Evolutionary conservation across 352 stramenopile genomes (phyloP).

Genomic region (Aphanomyces stellatus): DNA sequence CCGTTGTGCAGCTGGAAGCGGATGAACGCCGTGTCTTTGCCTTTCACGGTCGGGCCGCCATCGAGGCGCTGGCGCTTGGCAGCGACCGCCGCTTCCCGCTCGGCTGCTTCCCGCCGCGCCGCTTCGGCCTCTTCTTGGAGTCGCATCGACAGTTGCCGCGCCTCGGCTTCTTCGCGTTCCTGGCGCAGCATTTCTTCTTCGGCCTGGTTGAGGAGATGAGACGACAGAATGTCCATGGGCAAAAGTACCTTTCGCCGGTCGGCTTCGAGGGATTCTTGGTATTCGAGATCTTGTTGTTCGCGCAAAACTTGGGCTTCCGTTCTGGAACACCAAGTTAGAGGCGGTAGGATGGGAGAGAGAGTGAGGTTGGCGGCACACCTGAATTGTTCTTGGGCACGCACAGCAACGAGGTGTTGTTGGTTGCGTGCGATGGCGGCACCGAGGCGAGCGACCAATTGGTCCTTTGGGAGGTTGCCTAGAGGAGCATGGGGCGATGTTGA

Average conservation of each 20-base stretch:
- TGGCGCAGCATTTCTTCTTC: constrained; percentile 36
- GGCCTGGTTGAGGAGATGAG: neutral
- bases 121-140: constrained; percentile 31
- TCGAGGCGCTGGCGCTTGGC: constrained; percentile 43
- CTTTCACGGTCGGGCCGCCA: constrained; percentile 36
- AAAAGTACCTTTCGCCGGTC: constrained; percentile 67
- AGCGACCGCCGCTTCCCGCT: constrained; percentile 32
- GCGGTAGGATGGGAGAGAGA: neutral
- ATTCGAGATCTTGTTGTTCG: constrained; percentile 90
- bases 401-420: constrained; percentile 59
- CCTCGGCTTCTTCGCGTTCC: constrained; percentile 36
- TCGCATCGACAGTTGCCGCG: constrained; percentile 18
- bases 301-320: constrained; percentile 82
- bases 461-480: constrained; percentile 48
- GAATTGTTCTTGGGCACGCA: constrained; percentile 61
- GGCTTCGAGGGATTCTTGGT: constrained; percentile 85
- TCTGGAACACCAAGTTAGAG: constrained; percentile 17
- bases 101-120: constrained; percentile 24
- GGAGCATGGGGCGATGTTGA: neutral
- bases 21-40: constrained; percentile 65
- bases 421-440: constrained; percentile 55
- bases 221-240: neutral
- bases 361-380: constrained; percentile 21
- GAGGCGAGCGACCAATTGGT: constrained; percentile 51
- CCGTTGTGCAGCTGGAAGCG: constrained; percentile 81